Evolutionary conservation across 169 alveolate genomes (phyloP), one percentile per base, ranked within the genome.

Genomic region (Plasmodium fragile): DNA sequence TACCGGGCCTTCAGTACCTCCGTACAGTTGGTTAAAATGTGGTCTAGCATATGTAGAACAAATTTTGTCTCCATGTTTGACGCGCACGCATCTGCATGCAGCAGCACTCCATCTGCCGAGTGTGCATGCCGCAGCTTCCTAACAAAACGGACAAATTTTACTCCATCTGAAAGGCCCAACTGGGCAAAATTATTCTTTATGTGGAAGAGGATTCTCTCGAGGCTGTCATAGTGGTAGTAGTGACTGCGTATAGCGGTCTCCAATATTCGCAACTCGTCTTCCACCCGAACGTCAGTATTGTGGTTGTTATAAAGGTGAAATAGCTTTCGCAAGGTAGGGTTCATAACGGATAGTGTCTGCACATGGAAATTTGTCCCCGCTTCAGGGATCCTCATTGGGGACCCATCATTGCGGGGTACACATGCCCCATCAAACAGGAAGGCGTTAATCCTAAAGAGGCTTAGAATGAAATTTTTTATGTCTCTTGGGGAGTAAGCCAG

Each of bases 101-200:
- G n/a, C 30, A 8, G n/a, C 30, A 6, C 45, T 22, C 34, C 43
- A 16, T 25, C 81, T 13, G 43, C 22, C 1, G 22, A 11, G 45
- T 89, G 39, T 13, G 34, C 83, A 79, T 79, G 2, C 25, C 10
- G 25, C 5, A 89, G 30, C 32, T 65, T 77, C 18, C 43, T 28
- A 28, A 89, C 25, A 52, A 79, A 55, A 13, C 69, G 49, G 11
- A 89, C 81, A 89, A 59, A 89, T 80, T 77, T 89, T 77, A 89
- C 49, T 65, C 82, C 52, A 25, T 80, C 10, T 39, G 28, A 55
- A 39, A 25, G 81, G 2, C 22, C 71, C 73, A 89, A 39, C 45
- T 89, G 81, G 16, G 94, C 28, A 3, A 89, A 3, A 52, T 89
- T 59, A 65, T 72, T 89, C 81, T 89, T 89, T 89, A 89, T 89